These are phyloP conservation scores for Calocybe gambosa DNA, from an alignment of 1,284 basidiomycete genomes.

Conservation along the genomic window DNA sequence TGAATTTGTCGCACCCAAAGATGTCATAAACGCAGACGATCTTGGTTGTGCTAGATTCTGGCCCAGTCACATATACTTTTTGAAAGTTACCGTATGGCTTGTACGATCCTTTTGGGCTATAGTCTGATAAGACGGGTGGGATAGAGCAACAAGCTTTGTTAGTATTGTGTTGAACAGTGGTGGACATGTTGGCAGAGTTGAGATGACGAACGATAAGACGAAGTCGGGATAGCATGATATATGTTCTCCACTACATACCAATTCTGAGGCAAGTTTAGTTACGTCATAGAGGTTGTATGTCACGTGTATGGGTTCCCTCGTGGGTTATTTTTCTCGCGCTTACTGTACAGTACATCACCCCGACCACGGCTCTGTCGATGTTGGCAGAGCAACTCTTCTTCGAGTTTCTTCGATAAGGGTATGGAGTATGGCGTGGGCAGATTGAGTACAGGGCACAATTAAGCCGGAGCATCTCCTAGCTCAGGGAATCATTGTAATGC, in stretches of 20 bases:
- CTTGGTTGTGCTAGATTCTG: constrained; percentile 40
- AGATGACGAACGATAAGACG: constrained; percentile 36
- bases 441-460: constrained; percentile 55
- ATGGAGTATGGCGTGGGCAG: constrained; percentile 37
- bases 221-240: constrained; percentile 35
- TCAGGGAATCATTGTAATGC: constrained; percentile 31
- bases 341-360: constrained; percentile 3
- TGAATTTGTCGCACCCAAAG: constrained; percentile 39
- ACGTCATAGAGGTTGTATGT: not conserved
- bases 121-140: constrained; percentile 46
- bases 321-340: not conserved
- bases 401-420: constrained; percentile 37
- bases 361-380: constrained; percentile 20
- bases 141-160: constrained; percentile 58
- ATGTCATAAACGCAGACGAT: constrained; percentile 60
- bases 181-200: constrained; percentile 32
- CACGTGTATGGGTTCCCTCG: not conserved
- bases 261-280: no score
- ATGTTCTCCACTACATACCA: not conserved
- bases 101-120: constrained; percentile 44
- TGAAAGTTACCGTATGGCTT: constrained; percentile 32
- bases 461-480: constrained; percentile 70
- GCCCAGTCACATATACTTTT: constrained; percentile 48
- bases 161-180: constrained; percentile 37
- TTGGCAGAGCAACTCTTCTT: constrained; percentile 33